Base-by-base conservation (phyloP, 176 grass and related monocot species). In the Chrysopogon serrulatus region DNA sequence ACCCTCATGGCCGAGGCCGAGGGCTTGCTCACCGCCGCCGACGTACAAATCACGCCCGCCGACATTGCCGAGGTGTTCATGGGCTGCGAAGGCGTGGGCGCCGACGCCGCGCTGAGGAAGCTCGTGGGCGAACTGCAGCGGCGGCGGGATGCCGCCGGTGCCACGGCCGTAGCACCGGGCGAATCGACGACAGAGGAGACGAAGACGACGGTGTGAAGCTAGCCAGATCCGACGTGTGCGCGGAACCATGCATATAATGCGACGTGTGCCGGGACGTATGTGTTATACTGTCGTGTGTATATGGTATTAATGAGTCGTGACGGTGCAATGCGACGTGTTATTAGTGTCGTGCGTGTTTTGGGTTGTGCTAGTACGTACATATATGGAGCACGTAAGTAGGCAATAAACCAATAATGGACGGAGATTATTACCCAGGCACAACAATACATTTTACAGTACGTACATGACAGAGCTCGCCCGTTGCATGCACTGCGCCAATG, bases 31-130 rank as follows among this genome's bases (percentile, higher is more conserved):
- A 21, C 65, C 44, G 65, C 35, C 35, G 26, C 6, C 13, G 79
- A 79, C 64, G 86, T 90, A 47, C 21, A 79, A 35, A 82, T 95
- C 62, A 95, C 93, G 17, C 93, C 93, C 0, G 93, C 93, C 10
- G 93, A 95, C 68, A 77, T 95, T 10, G 90, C 86, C 2, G 93
- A 95, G 83, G 83, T 95, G 44, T 92, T 95, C 84, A 89, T 90
- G 90, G 86, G 88, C 36, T 92, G 82, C 76, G 90, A 95, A 62
- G 75, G 85, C 1, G 86, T 85, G 0, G 83, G 88, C 1, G 31
- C 76, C 19, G 48, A 74, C 28, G 82, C 66, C 13, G 85, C 88
- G 4, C 37, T 95, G 59, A 65, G 17, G 59, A 81, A 87, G 76
- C 80, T 95, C 42, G 74, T 84, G 1, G 33, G 7, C 21, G 90